These are phyloP conservation scores for Hygrocybe coccinea DNA, from an alignment of 768 basidiomycete species.

Conservation along the genomic window DNA sequence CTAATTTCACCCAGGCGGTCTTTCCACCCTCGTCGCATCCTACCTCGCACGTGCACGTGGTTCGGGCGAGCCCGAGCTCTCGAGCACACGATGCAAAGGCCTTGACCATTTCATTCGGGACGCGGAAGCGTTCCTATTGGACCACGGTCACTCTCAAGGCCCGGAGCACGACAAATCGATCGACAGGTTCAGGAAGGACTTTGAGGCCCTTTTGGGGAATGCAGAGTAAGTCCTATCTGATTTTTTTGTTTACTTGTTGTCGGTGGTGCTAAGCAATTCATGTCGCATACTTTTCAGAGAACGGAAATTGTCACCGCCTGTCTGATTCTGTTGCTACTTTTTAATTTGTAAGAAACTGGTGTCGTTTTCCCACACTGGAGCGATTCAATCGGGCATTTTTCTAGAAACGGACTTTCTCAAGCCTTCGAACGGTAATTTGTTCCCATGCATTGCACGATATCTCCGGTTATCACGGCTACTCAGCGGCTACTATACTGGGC, in stretches of 20 bases:
- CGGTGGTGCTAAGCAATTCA: not conserved
- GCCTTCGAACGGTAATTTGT: no score
- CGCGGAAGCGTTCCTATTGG: conserved; percentile 51
- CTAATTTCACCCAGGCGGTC: conserved; percentile 41
- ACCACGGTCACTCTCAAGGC: conserved; percentile 43
- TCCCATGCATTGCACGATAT: no score
- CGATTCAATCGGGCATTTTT: no score
- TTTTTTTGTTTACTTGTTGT: not conserved
- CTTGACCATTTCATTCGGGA: conserved; percentile 67
- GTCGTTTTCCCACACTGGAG: no score
- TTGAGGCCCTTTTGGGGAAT: conserved; percentile 48
- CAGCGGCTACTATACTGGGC: no score
- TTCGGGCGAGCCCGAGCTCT: conserved; percentile 66
- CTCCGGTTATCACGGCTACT: no score
- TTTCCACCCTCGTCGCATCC: conserved; percentile 63
- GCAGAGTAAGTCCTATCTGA: conserved; percentile 32
- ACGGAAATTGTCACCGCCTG: conserved; percentile 7
- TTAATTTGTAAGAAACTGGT: no score
- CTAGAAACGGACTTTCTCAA: no score
- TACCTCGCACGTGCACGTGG: conserved; percentile 68
- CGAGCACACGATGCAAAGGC: conserved; percentile 50
- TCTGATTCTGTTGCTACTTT: no score
- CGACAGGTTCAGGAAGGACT: conserved; percentile 32
- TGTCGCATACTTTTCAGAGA: not conserved
- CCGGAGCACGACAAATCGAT: conserved; percentile 36